Conservation (phyloP, 306 rosid genomes). For the Quercus engelmannii region DNA sequence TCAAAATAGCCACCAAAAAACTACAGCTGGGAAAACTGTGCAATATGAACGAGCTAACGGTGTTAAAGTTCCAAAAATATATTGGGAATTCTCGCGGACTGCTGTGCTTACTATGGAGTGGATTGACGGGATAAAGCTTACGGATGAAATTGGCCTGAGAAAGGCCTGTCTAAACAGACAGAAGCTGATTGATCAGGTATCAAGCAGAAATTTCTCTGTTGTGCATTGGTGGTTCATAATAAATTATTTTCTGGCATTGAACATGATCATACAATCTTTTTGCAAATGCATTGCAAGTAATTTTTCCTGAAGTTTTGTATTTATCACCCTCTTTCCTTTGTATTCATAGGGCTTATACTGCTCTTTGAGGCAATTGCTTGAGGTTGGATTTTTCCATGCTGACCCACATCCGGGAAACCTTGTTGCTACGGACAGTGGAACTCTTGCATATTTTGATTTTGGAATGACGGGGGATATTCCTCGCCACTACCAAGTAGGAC, state of each 20-base stretch:
- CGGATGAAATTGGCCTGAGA: constrained; percentile 63
- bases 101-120: constrained; percentile 97
- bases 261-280: background rate
- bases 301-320: background rate
- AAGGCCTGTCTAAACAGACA: constrained; percentile 71
- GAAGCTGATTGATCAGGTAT: constrained; percentile 88
- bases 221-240: constrained; percentile 15
- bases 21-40: constrained; percentile 28
- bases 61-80: constrained; percentile 90
- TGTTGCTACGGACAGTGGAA: constrained; percentile 70
- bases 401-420: constrained; percentile 99
- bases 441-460: constrained; percentile 91
- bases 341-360: constrained; percentile 75
- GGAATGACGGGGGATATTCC: constrained; percentile 99
- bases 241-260: background rate
- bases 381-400: constrained; percentile 92
- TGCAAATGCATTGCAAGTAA: background rate
- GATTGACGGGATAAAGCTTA: constrained; percentile 94
- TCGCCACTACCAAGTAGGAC: constrained; percentile 88
- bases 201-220: constrained; percentile 14
- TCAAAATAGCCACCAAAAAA: constrained; percentile 26
- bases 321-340: constrained; percentile 16
- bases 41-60: constrained; percentile 26
- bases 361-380: constrained; percentile 95
- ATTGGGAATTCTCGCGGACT: constrained; percentile 67